Conservation (phyloP, 2,329 filamentous ascomycete species). For the Trichophyton equinum region DNA sequence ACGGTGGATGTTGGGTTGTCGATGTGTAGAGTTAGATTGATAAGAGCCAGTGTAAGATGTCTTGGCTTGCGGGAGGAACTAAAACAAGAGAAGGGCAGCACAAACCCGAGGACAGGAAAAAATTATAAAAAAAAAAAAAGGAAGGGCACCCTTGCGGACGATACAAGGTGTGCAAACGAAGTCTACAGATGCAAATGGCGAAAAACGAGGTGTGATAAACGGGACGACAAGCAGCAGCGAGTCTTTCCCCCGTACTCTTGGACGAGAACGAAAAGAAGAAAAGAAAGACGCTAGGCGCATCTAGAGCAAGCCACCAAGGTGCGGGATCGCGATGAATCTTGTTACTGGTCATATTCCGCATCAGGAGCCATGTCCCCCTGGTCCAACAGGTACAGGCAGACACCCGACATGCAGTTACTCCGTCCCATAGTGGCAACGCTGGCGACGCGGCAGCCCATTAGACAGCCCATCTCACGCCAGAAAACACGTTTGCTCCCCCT, state of each 20-base stretch:
- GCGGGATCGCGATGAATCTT: conserved; percentile 1
- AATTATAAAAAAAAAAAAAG: background rate
- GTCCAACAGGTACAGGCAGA: conserved; percentile 1
- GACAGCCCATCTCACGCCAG: background rate
- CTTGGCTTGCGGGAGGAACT: background rate
- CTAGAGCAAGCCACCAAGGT: conserved; percentile 3
- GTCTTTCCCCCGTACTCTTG: conserved; percentile 1
- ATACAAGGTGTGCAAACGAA: background rate
- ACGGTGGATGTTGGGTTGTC: background rate
- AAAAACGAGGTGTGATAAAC: background rate
- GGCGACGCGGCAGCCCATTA: background rate
- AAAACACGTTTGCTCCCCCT: background rate
- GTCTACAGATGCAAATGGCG: background rate
- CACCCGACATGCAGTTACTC: conserved; percentile 1
- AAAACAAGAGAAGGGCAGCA: background rate
- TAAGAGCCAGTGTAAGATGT: background rate
- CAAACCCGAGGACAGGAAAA: background rate
- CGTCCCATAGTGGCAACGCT: background rate
- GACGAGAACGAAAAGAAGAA: background rate
- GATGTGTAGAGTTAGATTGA: background rate
- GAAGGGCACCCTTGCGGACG: too few species aligned
- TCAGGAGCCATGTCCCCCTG: background rate
- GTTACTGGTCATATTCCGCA: conserved; percentile 4
- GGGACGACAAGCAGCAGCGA: background rate
- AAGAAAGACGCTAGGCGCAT: conserved; percentile 2